These are phyloP conservation scores for Suillus tomentosus DNA, from an alignment of 768 basidiomycete genomes.

Conservation along the genomic window DNA sequence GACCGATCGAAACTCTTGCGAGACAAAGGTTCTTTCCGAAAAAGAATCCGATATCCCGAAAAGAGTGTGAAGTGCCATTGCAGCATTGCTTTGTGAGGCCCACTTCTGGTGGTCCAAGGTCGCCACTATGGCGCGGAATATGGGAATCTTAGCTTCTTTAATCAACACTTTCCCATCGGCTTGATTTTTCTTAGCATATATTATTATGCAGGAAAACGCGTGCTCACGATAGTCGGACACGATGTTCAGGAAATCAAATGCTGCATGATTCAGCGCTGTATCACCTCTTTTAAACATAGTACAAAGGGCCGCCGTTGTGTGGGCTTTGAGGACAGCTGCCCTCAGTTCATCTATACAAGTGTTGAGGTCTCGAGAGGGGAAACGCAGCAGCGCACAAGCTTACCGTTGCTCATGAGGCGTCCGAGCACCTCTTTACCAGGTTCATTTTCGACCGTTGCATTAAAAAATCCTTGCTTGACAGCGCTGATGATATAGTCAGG, in stretches of 20 bases:
- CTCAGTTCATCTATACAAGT: conserved; percentile 11
- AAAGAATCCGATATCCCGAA: not conserved
- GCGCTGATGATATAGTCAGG: conserved; percentile 5
- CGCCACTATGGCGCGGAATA: not conserved
- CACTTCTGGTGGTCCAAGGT: conserved; percentile 2
- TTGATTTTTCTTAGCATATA: not conserved
- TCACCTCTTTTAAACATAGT: conserved; percentile 7
- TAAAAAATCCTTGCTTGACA: conserved; percentile 6
- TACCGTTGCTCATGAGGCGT: conserved; percentile 9
- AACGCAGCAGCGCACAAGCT: not conserved
- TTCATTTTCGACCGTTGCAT: conserved; percentile 9
- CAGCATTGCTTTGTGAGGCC: not conserved
- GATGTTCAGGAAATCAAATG: conserved; percentile 10
- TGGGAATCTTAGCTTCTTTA: not conserved
- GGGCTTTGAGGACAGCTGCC: conserved; percentile 6
- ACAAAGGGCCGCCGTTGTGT: not conserved
- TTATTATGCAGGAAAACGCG: not conserved
- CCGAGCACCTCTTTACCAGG: conserved; percentile 6
- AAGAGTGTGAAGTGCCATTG: conserved; percentile 1
- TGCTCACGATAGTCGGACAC: conserved; percentile 8
- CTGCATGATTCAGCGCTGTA: not conserved
- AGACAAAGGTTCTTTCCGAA: not conserved
- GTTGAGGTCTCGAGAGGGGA: not conserved
- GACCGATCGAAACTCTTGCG: not conserved
- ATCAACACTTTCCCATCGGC: conserved; percentile 4